Base-by-base conservation (phyloP, 176 grass and related monocot genomes). In the Cymbopogon citratus region DNA sequence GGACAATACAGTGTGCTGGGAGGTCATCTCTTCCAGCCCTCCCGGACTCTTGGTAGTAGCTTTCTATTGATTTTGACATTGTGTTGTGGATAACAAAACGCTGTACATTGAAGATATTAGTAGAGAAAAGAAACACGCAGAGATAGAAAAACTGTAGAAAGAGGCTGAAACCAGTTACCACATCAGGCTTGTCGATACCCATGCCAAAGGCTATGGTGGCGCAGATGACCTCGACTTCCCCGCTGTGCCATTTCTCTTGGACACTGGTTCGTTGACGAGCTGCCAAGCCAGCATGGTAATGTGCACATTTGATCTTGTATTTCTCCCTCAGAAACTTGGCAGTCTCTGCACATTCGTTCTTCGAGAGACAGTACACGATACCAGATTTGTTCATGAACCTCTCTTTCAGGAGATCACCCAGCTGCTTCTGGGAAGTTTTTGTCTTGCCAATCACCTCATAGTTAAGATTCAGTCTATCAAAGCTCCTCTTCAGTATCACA, bases 141-240 rank as follows among this genome's bases (percentile, higher is more conserved):
- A n/a, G n/a, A n/a, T n/a, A n/a, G n/a, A n/a, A n/a, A 61, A 75
- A 40, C 18, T n/a, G 40, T 33, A 14, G 13, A 73, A 7, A 15
- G 26, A 45, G 77, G 23, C 25, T 65, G 78, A 77, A 36, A 73
- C 78, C 69, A 65, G 21, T 0, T 77, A 98, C 95, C 77, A 95
- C 95, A 23, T 95, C 92, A 31, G 95, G 89, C 38, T 98, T 98
- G 78, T 98, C 92, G 11, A 98, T 98, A 24, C 95, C 95, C 92
- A 98, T 98, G 49, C 95, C 95, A 43, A 98, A 98, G 45, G 95
- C 95, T 73, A 98, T 94, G n/a, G 92, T 98, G 5, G 95, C 90
- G 80, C 95, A 98, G 23, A 94, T 86, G 35, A 98, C 95, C 68
- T 87, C 75, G 64, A 86, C 71, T 71, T 98, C 92, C 51, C 95